Conservation (phyloP, 805 yeast genomes). For the Saturnispora zaruensis region DNA sequence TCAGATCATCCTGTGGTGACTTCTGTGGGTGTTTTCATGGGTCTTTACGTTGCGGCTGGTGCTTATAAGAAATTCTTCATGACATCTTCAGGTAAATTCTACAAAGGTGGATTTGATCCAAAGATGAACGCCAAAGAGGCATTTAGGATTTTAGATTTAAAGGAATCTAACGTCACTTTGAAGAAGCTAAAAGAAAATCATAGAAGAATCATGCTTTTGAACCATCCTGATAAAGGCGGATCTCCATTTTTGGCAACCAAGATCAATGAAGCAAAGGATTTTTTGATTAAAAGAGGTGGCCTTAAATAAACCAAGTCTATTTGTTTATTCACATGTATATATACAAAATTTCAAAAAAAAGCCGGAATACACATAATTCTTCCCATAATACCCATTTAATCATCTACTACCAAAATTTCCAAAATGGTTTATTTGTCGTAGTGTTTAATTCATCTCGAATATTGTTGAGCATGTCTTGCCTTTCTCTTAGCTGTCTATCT, state of each 20-base stretch:
- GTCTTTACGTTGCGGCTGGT: slow-evolving; percentile 59
- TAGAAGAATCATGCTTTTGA: slow-evolving; percentile 74
- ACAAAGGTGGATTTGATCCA: slow-evolving; percentile 84
- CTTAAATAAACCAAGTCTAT: slow-evolving; percentile 18
- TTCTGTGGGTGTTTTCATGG: slow-evolving; percentile 58
- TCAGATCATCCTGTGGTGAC: slow-evolving; percentile 72
- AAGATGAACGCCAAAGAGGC: slow-evolving; percentile 91
- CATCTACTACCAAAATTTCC: slow-evolving; percentile 26
- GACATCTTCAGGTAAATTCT: slow-evolving; percentile 56
- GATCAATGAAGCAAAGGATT: slow-evolving; percentile 86
- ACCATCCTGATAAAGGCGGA: slow-evolving; percentile 95
- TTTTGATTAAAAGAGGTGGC: slow-evolving; percentile 58
- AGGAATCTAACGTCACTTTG: slow-evolving; percentile 54
- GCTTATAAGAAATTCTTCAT: slow-evolving; percentile 57
- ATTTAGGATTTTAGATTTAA: slow-evolving; percentile 68
- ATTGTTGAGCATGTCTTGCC: slow-evolving; percentile 19
- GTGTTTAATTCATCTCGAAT: slow-evolving; percentile 10
- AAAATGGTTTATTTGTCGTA: slow-evolving; percentile 15
- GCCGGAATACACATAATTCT: not conserved
- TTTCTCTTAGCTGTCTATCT: slow-evolving; percentile 32
- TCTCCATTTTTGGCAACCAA: slow-evolving; percentile 83
- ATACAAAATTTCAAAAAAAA: slow-evolving; percentile 1
- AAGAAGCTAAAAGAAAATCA: slow-evolving; percentile 70
- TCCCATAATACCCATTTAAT: not conserved
- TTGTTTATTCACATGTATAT: slow-evolving; percentile 7